Conservation (phyloP, 495 filamentous ascomycete species). For the Hyaloscypha finlandica region DNA sequence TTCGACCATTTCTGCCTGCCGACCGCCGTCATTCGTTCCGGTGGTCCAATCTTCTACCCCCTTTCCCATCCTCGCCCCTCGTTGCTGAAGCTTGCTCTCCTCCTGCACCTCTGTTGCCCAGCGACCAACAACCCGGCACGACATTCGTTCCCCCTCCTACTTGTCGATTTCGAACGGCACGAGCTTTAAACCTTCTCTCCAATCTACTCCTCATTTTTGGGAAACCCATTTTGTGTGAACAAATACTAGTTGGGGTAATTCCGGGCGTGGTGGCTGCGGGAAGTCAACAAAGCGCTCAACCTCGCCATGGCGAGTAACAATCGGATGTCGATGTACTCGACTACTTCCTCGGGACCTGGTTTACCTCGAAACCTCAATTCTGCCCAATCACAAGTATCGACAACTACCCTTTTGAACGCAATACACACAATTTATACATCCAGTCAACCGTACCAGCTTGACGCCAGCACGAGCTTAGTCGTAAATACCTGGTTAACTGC, state of each 20-base stretch:
- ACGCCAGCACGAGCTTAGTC: conserved; percentile 88
- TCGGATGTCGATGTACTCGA: conserved; percentile 87
- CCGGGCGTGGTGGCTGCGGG: neutral
- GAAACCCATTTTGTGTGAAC: neutral
- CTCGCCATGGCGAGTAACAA: conserved; percentile 63
- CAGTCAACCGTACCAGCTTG: conserved; percentile 76
- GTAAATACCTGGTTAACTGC: conserved; percentile 95
- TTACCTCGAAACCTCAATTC: conserved; percentile 53
- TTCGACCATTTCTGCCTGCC: neutral
- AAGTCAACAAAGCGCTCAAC: conserved; percentile 25
- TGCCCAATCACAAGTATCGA: conserved; percentile 79
- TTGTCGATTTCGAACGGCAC: neutral
- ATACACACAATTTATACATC: conserved; percentile 88
- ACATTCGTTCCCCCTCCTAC: conserved; percentile 16
- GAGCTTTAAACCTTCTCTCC: neutral
- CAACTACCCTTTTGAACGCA: conserved; percentile 87
- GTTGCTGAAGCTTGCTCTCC: neutral
- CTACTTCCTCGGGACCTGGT: conserved; percentile 61
- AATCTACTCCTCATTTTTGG: neutral
- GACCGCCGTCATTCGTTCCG: neutral
- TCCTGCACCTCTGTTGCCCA: conserved; percentile 29
- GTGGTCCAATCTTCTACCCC: neutral
- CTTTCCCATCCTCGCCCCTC: neutral
- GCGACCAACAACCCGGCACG: conserved; percentile 22
- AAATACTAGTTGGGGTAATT: neutral